Conservation (phyloP, 176 grass and related monocot species). For the Aegilops bicornis region DNA sequence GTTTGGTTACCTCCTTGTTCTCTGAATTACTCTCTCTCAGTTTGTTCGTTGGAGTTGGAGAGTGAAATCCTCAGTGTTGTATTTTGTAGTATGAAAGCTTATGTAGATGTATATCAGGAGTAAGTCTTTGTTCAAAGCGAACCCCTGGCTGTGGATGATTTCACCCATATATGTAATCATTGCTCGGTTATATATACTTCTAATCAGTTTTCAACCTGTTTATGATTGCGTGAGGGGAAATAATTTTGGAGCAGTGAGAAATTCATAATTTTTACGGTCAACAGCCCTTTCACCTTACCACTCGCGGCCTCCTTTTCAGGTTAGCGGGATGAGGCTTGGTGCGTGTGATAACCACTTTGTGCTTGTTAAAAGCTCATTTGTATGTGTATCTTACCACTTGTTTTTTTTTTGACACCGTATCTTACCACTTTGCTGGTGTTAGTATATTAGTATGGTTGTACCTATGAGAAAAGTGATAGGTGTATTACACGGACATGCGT, state of each 20-base stretch:
- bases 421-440: neutral
- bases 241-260: neutral
- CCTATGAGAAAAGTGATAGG: neutral
- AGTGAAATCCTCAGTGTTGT: neutral
- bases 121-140: neutral
- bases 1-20: neutral
- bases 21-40: neutral
- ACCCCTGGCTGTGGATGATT: neutral
- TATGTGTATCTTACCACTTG: neutral
- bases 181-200: neutral
- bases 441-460: neutral
- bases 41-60: neutral
- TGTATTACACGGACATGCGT: neutral
- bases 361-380: neutral
- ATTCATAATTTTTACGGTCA: neutral
- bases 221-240: neutral
- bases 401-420: neutral
- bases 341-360: neutral
- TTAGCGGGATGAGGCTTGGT: neutral
- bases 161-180: no score
- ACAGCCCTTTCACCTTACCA: neutral
- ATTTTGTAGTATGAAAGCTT: neutral
- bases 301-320: neutral
- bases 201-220: neutral
- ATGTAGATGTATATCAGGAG: no score